A percentile compares a stretch with the other conserved stretches of the same genome.
phyloP scores from a whole-genome alignment of 257 asterid species.

The Rubia yunnanensis region DNA sequence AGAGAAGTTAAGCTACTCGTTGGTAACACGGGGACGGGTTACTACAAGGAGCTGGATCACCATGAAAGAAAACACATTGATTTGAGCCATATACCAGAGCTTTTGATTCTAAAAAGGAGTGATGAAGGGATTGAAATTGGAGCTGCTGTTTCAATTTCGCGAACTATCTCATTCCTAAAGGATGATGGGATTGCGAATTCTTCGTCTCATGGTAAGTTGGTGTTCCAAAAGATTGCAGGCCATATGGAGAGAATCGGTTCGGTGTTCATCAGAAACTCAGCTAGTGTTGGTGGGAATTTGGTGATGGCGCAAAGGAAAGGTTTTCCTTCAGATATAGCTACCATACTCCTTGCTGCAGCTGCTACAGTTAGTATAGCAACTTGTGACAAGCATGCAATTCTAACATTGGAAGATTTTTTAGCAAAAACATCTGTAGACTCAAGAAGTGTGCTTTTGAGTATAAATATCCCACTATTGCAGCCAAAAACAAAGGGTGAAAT shows the following conservation, averaged over 20 bases:
- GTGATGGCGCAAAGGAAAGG: conserved; percentile 56
- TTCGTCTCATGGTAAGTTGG: conserved; percentile 15
- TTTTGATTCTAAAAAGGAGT: conserved; percentile 30
- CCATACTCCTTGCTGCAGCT: conserved; percentile 43
- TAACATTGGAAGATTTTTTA: conserved; percentile 45
- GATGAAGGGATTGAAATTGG: conserved; percentile 46
- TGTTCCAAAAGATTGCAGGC: conserved; percentile 37
- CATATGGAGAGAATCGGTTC: conserved; percentile 64
- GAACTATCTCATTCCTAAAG: conserved; percentile 32
- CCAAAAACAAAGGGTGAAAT: conserved; percentile 11
- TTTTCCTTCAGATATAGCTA: conserved; percentile 65
- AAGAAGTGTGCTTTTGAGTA: conserved; percentile 38
- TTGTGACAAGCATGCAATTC: conserved; percentile 20
- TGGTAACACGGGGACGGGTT: conserved; percentile 60
- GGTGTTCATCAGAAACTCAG: conserved; percentile 47
- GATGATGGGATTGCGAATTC: conserved; percentile 13
- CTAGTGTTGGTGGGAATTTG: conserved; percentile 63
- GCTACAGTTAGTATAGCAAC: conserved; percentile 35
- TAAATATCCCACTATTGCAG: conserved; percentile 37
- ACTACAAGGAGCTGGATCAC: conserved; percentile 39
- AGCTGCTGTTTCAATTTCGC: conserved; percentile 48
- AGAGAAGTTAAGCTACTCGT: conserved; percentile 34
- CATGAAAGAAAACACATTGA: conserved; percentile 41
- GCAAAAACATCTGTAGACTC: conserved; percentile 35
- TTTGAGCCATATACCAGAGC: conserved; percentile 46